These are phyloP conservation scores for Saraca asoca DNA, from an alignment of 331 rosid genomes.

Conservation along the genomic window DNA sequence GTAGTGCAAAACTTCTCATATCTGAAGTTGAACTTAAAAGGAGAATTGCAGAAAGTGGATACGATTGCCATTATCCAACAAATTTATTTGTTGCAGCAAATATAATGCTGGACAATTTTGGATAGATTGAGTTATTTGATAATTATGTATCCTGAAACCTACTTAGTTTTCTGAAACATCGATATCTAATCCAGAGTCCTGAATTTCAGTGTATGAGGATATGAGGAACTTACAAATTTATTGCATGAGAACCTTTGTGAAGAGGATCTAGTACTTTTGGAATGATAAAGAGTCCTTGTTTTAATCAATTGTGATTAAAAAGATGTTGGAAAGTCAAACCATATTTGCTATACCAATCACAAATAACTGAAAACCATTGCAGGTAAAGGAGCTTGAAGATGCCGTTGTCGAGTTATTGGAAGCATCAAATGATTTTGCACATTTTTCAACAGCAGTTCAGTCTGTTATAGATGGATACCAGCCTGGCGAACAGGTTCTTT, in stretches of 20 bases:
- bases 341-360: neutral
- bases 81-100: neutral
- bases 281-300: neutral
- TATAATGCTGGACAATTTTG: neutral
- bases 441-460: constrained; percentile 63
- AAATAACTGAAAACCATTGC: constrained; percentile 28
- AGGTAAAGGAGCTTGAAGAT: constrained; percentile 83
- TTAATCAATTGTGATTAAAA: constrained; percentile 3
- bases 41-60: neutral
- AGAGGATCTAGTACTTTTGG: constrained; percentile 7
- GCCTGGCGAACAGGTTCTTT: constrained; percentile 62
- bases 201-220: neutral
- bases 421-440: constrained; percentile 49
- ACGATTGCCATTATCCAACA: neutral
- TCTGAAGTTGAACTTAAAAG: neutral
- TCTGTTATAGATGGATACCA: constrained; percentile 58
- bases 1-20: neutral
- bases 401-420: constrained; percentile 58
- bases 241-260: neutral
- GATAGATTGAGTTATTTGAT: neutral
- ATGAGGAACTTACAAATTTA: neutral
- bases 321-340: neutral
- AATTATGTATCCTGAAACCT: neutral
- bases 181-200: neutral
- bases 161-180: no score